Evolutionary conservation across 495 filamentous ascomycete species (phyloP).

Genomic region (Echria macrotheca): DNA sequence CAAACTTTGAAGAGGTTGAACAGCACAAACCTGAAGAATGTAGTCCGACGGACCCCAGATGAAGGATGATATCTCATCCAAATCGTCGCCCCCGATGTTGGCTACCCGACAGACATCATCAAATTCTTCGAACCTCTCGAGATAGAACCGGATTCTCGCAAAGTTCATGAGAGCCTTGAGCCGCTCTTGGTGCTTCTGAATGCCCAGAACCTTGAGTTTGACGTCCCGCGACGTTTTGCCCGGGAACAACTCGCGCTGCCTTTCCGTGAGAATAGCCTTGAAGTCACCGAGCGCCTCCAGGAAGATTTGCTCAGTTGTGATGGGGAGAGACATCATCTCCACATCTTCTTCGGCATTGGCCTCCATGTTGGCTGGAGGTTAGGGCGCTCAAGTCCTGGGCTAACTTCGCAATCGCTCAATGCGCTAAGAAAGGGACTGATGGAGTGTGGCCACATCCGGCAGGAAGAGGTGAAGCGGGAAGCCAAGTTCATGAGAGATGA

Average conservation of each 20-base stretch:
- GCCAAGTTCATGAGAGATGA: not conserved
- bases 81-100: conserved; percentile 33
- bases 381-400: no score
- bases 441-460: no score
- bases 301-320: not conserved
- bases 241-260: conserved; percentile 26
- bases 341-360: not conserved
- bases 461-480: not conserved
- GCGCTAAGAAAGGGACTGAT: no score
- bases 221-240: conserved; percentile 22
- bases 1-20: not conserved
- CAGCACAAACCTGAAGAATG: conserved; percentile 21
- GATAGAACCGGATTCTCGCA: conserved; percentile 30
- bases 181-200: conserved; percentile 31
- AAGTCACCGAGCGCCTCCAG: conserved; percentile 22
- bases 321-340: not conserved
- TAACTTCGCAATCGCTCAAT: no score
- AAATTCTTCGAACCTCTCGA: conserved; percentile 39
- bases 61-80: conserved; percentile 29
- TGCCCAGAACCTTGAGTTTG: conserved; percentile 25
- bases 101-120: conserved; percentile 26
- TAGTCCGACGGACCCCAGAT: conserved; percentile 36
- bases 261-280: conserved; percentile 18
- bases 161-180: conserved; percentile 33
- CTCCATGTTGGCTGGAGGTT: not conserved